Evolutionary conservation across 805 yeast genomes (phyloP).

Genomic region (Scheffersomyces ergatensis): DNA sequence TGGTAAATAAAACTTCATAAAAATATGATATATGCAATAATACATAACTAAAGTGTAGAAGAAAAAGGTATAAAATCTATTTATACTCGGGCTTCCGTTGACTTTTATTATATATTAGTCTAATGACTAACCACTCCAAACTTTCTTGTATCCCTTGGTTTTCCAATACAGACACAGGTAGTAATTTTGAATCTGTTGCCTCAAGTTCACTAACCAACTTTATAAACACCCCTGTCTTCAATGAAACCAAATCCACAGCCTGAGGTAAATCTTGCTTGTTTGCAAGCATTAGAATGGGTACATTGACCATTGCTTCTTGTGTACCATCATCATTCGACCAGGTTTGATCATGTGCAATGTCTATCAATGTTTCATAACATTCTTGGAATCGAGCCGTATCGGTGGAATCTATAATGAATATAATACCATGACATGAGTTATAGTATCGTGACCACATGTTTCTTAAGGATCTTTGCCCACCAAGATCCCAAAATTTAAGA

Average conservation of each 20-base stretch:
- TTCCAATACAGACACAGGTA: slow-evolving; percentile 83
- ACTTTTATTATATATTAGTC: slow-evolving; percentile 65
- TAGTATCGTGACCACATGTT: slow-evolving; percentile 87
- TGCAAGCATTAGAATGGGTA: slow-evolving; percentile 92
- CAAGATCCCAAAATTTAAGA: slow-evolving; percentile 92
- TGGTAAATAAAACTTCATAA: background rate
- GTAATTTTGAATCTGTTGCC: slow-evolving; percentile 86
- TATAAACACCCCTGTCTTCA: slow-evolving; percentile 79
- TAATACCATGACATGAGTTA: slow-evolving; percentile 82
- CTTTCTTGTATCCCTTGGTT: slow-evolving; percentile 86
- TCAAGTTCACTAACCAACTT: slow-evolving; percentile 76
- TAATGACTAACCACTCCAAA: slow-evolving; percentile 79
- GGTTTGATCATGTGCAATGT: slow-evolving; percentile 39
- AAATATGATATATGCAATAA: background rate
- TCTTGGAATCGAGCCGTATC: slow-evolving; percentile 82
- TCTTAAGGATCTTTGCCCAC: slow-evolving; percentile 88
- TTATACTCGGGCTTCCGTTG: slow-evolving; percentile 58
- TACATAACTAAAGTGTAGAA: background rate
- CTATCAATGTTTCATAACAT: slow-evolving; percentile 63
- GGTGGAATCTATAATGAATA: slow-evolving; percentile 89
- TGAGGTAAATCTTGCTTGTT: slow-evolving; percentile 80
- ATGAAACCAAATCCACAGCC: slow-evolving; percentile 49
- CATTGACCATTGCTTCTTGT: slow-evolving; percentile 42
- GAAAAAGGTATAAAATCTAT: slow-evolving; percentile 9
- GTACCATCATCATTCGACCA: slow-evolving; percentile 34